These are phyloP conservation scores for Salix caprea DNA, from an alignment of 345 rosid genomes.

Conservation along the genomic window DNA sequence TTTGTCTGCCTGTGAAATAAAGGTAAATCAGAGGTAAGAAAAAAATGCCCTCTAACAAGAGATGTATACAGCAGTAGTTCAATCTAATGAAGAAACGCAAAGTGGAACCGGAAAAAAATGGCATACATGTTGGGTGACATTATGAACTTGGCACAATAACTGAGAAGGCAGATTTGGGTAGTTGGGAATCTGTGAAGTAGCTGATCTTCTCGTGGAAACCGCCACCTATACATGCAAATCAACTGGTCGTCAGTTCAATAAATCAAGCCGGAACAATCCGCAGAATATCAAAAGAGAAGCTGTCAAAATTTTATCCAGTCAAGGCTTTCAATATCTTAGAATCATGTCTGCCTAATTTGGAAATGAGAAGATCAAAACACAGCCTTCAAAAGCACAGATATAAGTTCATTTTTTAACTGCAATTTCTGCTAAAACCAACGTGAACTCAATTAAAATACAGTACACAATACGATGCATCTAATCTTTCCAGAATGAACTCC, in stretches of 20 bases:
- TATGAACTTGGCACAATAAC: conserved; percentile 95
- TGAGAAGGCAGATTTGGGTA: conserved; percentile 95
- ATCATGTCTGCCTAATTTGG: neutral
- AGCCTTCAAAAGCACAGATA: too few relatives aligned
- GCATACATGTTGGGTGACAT: conserved; percentile 77
- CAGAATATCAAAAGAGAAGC: neutral
- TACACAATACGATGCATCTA: neutral
- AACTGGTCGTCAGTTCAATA: neutral
- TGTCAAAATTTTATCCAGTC: neutral
- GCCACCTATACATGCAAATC: conserved; percentile 52
- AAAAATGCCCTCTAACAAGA: neutral
- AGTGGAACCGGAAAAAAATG: neutral
- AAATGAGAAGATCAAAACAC: neutral
- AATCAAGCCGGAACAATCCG: neutral
- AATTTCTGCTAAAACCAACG: neutral
- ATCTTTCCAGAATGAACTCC: neutral
- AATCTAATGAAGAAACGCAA: neutral
- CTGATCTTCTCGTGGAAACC: conserved; percentile 80
- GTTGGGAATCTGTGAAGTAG: conserved; percentile 88
- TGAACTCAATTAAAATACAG: too few relatives aligned
- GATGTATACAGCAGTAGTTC: neutral
- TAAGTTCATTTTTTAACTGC: neutral
- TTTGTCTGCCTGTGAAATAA: conserved; percentile 68
- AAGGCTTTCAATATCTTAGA: neutral
- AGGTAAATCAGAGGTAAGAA: conserved; percentile 1